A percentile compares a stretch with the other conserved stretches of the same genome.
These are phyloP conservation scores for Solanum sejunctum DNA, from an alignment of 257 asterid species.

Conservation along the genomic window DNA sequence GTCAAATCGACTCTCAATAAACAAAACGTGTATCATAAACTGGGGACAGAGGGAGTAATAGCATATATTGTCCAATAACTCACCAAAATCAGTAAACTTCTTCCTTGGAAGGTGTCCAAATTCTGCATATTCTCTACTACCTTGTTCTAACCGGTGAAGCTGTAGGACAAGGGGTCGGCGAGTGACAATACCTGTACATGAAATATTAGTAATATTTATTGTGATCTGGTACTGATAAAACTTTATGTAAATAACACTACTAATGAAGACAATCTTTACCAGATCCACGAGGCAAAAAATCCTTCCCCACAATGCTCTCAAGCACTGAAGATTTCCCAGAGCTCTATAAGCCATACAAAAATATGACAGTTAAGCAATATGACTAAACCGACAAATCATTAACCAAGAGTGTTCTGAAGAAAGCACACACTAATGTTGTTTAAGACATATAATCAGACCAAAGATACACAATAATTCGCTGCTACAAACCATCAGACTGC, in stretches of 20 bases:
- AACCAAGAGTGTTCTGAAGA: background rate
- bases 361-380: background rate
- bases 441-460: background rate
- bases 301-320: slow-evolving; percentile 94
- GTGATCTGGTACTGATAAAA: background rate
- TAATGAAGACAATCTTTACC: slow-evolving; percentile 29
- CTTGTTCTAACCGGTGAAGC: slow-evolving; percentile 80
- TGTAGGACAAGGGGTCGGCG: slow-evolving; percentile 96
- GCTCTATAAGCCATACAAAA: slow-evolving; percentile 38
- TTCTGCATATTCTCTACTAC: slow-evolving; percentile 96
- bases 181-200: slow-evolving; percentile 76
- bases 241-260: background rate
- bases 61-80: slow-evolving; percentile 1
- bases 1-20: background rate
- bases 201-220: background rate
- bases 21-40: background rate
- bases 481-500: background rate
- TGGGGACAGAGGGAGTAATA: background rate
- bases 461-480: background rate
- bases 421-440: background rate
- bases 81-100: slow-evolving; percentile 86
- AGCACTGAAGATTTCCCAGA: slow-evolving; percentile 98
- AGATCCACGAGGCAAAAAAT: slow-evolving; percentile 98
- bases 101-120: slow-evolving; percentile 89
- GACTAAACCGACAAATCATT: background rate